These are phyloP conservation scores for Blastobotrys raffinosifermentans DNA, from an alignment of 1,139 yeast species.

Conservation along the genomic window DNA sequence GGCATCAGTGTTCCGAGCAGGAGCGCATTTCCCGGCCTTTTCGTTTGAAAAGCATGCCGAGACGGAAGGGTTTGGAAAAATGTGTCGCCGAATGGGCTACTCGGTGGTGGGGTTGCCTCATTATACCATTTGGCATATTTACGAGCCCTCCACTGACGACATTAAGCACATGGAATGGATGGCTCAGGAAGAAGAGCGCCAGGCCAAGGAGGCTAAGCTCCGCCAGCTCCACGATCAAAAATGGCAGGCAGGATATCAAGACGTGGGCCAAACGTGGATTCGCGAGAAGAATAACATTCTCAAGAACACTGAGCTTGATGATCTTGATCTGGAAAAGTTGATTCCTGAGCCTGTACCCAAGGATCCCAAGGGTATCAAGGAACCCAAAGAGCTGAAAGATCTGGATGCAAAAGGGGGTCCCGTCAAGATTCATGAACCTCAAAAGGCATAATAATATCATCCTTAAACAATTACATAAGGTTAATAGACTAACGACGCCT, in stretches of 20 bases:
- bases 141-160: conserved; percentile 83
- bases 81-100: conserved; percentile 75
- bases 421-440: too few species aligned
- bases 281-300: conserved; percentile 59
- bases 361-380: too few species aligned
- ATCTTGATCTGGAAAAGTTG: neutral
- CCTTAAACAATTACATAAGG: too few species aligned
- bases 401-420: too few species aligned
- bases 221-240: conserved; percentile 66
- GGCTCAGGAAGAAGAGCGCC: conserved; percentile 84
- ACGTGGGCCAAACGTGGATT: conserved; percentile 63
- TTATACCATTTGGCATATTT: conserved; percentile 88
- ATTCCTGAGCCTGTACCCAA: too few species aligned
- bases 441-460: too few species aligned
- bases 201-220: conserved; percentile 58
- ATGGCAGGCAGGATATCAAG: conserved; percentile 73
- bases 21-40: conserved; percentile 86
- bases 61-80: conserved; percentile 88
- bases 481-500: too few species aligned
- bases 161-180: conserved; percentile 94
- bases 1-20: conserved; percentile 72
- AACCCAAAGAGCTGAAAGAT: too few species aligned
- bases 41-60: conserved; percentile 89
- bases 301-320: conserved; percentile 60
- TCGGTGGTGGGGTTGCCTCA: conserved; percentile 82